These are phyloP conservation scores for Krasilnikovozyma curviuscula DNA, from an alignment of 768 basidiomycete genomes.

Conservation along the genomic window DNA sequence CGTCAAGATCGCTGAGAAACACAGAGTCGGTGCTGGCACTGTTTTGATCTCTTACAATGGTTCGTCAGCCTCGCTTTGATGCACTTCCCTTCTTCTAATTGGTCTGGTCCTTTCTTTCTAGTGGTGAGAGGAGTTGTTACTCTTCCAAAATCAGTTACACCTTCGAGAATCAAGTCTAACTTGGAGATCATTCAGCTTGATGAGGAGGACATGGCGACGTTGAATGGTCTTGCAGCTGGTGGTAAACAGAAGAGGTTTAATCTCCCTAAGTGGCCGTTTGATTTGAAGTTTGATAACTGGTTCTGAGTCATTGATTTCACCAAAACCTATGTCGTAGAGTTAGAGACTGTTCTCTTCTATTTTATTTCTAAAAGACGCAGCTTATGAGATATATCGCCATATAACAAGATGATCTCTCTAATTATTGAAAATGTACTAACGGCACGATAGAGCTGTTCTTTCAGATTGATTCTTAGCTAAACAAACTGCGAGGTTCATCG, in stretches of 20 bases:
- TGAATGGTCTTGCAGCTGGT: conserved; percentile 12
- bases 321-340: no score
- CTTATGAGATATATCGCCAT: no score
- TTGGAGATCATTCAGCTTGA: conserved; percentile 14
- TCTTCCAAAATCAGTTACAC: conserved; percentile 56
- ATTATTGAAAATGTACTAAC: no score
- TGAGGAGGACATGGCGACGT: conserved; percentile 15
- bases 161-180: conserved; percentile 24
- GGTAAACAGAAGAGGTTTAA: conserved; percentile 17
- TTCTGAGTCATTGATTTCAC: no score
- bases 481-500: no score
- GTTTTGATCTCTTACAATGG: conserved; percentile 3
- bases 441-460: no score
- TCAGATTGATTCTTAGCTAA: no score
- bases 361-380: no score
- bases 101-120: neutral
- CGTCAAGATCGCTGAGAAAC: conserved; percentile 41
- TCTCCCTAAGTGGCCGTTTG: conserved; percentile 8
- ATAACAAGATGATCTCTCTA: no score
- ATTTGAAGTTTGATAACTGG: conserved; percentile 5
- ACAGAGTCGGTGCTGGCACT: conserved; percentile 29
- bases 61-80: conserved; percentile 33
- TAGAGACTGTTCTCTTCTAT: no score
- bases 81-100: conserved; percentile 41
- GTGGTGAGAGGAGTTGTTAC: conserved; percentile 36